Base-by-base conservation (phyloP, 2,329 filamentous ascomycete genomes). In the Fusarium verticillioides region DNA sequence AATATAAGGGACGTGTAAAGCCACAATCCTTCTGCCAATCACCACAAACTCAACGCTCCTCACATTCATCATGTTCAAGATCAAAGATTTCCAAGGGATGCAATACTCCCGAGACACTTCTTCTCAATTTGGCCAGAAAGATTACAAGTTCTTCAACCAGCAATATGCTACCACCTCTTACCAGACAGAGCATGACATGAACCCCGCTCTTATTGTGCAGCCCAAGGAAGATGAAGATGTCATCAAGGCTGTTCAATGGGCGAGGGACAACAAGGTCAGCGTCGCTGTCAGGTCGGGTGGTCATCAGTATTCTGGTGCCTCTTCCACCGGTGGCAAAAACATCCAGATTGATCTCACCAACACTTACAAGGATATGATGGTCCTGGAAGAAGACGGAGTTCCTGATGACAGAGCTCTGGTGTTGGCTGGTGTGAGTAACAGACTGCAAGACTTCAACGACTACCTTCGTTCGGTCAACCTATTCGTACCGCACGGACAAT, bases 251-350 rank as follows among this genome's bases (percentile, higher is more conserved):
- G 72, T 87, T 11, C 79, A 81, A 46, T 85, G 84, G 65, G 85
- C 85, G 5, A 82, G 78, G 44, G 73, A 79, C 7, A 78, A 82
- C 57, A 82, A 81, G 5, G 78, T 85, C 21, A 81, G 84, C 7
- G 80, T 87, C 3, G 84, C 86, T 15, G 81, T 87, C 63, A 83
- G 81, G 65, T 86, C 80, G 3, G 85, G 85, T 1, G 85, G 85
- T 2, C 85, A 87, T 61, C 85, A 87, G 69, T 87, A 87, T 72
- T 85, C 83, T 57, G 85, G 85, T 26, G 85, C 85, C 18, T 87
- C 82, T 0, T 87, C 85, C 0, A 86, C 85, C 0, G 75, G 79
- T 30, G 81, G 79, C 8, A 78, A 79, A 2, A 85, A 85, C 56
- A 87, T 87, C 59, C 85, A 86, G 66, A 73, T 87, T 21, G 84